A percentile compares a stretch with the other conserved stretches of the same genome.
phyloP scores from a whole-genome alignment of 768 basidiomycete genomes.

The Antrodiella citrinella region DNA sequence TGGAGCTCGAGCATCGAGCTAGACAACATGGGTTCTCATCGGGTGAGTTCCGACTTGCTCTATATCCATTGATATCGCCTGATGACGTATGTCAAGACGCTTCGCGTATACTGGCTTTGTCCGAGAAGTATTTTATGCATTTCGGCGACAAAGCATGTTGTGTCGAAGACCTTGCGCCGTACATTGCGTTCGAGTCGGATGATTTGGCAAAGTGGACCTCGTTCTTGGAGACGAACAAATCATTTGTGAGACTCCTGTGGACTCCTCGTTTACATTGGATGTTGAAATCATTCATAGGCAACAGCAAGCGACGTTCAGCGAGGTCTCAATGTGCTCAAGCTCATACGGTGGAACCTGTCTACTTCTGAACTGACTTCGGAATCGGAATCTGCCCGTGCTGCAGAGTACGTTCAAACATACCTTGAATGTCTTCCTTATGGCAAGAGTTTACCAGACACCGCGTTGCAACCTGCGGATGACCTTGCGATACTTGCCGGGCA shows the following conservation, averaged over 20 bases:
- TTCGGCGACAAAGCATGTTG: conserved; percentile 82
- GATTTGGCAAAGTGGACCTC: conserved; percentile 43
- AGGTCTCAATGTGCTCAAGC: conserved; percentile 67
- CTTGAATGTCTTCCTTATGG: conserved; percentile 62
- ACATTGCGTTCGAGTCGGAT: conserved; percentile 42
- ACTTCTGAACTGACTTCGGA: conserved; percentile 44
- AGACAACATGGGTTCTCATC: conserved; percentile 37
- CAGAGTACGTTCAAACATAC: conserved; percentile 52
- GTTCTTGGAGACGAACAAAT: conserved; percentile 40
- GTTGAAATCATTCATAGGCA: conserved; percentile 22
- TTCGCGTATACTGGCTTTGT: conserved; percentile 33
- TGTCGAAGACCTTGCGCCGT: conserved; percentile 77
- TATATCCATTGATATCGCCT: background rate
- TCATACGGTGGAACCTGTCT: conserved; percentile 54
- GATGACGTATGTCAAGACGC: conserved; percentile 32
- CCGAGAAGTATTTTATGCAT: conserved; percentile 61
- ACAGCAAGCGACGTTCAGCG: conserved; percentile 50
- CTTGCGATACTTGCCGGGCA: conserved; percentile 69
- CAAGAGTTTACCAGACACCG: conserved; percentile 55
- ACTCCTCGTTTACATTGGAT: conserved; percentile 13
- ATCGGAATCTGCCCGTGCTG: conserved; percentile 44
- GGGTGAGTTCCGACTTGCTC: conserved; percentile 27
- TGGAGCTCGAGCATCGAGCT: conserved; percentile 68
- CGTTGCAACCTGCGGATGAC: conserved; percentile 85
- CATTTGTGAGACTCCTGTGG: conserved; percentile 34